phyloP scores from a whole-genome alignment of 805 yeast genomes.

The Maudiozyma saulgeensis region DNA sequence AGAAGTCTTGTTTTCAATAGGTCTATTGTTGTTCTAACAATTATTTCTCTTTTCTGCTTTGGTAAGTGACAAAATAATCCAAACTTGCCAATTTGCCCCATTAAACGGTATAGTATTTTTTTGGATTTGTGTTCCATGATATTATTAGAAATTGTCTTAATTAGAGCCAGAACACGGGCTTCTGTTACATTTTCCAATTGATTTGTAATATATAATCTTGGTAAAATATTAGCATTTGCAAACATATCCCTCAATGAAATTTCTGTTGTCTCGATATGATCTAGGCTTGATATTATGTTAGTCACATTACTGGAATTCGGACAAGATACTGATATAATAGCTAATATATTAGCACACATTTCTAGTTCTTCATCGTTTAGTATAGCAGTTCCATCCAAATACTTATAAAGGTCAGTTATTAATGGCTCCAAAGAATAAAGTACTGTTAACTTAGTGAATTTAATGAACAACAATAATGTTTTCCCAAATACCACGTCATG shows the following conservation, averaged over 20 bases:
- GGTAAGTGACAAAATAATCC: slow-evolving; percentile 27
- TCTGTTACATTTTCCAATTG: not conserved
- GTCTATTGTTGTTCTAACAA: slow-evolving; percentile 22
- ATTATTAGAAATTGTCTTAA: not conserved
- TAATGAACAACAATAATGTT: slow-evolving; percentile 23
- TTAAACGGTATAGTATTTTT: slow-evolving; percentile 1
- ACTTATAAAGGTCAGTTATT: slow-evolving; percentile 20
- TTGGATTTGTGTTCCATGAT: slow-evolving; percentile 2
- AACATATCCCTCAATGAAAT: slow-evolving; percentile 2
- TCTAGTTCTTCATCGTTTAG: slow-evolving; percentile 19
- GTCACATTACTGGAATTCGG: slow-evolving; percentile 5
- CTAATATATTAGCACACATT: slow-evolving; percentile 38
- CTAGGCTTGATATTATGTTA: slow-evolving; percentile 3
- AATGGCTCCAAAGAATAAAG: slow-evolving; percentile 6
- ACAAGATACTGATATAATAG: slow-evolving; percentile 32
- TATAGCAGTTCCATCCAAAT: slow-evolving; percentile 11
- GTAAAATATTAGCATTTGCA: slow-evolving; percentile 16
- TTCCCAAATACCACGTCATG: slow-evolving; percentile 30
- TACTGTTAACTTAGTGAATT: slow-evolving; percentile 9
- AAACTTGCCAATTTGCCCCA: slow-evolving; percentile 32
- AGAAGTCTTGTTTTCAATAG: slow-evolving; percentile 35
- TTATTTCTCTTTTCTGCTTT: slow-evolving; percentile 12
- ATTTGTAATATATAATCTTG: slow-evolving; percentile 11
- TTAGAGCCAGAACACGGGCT: not conserved
- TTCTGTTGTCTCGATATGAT: not conserved